Evolutionary conservation across 2,329 filamentous ascomycete species (phyloP), one percentile per base, ranked within the genome.

Genomic region (Aspergillus pseudonomiae): DNA sequence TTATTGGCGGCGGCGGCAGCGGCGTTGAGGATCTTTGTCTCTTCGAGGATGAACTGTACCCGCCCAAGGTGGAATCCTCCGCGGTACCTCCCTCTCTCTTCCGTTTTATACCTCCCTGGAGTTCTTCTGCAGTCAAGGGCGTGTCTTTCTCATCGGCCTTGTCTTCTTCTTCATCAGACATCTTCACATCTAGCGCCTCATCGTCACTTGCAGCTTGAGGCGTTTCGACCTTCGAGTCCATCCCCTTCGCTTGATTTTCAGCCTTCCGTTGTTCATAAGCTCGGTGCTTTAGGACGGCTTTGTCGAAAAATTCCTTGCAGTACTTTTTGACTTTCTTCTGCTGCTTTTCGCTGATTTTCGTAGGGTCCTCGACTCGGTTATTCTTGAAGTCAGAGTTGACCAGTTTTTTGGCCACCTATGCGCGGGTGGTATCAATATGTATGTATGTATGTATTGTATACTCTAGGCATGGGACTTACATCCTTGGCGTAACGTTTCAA

Each of bases 331-430:
- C 87, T 67, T 93, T 92, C 74, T 89, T 90, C 70, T 90, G 86
- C 71, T 95, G 91, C 74, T 92, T 94, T 41, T 91, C 86, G 32
- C 85, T 86, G 67, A 97, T 89, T 56, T 86, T 87, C 28, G 88
- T 92, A 0, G 93, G 94, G 72, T 97, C 90, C 53, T 88, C 85
- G 11, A 97, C 93, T n/a, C 93, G 89, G 55, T 89, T 88, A 73
- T 94, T 91, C 77, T 96, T 96, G 80, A 92, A 97, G 76, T 98
- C 94, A 0, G 93, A 95, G 21, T 91, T 88, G 24, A 97, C 94
- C 16, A 98, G 86, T 77, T 94, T 96, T 79, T 97, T 97, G 62
- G 89, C 89, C 54, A 94, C 86, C 77, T 86, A 63, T 52, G 89
- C 88, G 61, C 83, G 84, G 45, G 34, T 34, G 21, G 34, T 7